Evolutionary conservation across 1,139 yeast genomes (phyloP).

Genomic region (Protomyces gravidus): DNA sequence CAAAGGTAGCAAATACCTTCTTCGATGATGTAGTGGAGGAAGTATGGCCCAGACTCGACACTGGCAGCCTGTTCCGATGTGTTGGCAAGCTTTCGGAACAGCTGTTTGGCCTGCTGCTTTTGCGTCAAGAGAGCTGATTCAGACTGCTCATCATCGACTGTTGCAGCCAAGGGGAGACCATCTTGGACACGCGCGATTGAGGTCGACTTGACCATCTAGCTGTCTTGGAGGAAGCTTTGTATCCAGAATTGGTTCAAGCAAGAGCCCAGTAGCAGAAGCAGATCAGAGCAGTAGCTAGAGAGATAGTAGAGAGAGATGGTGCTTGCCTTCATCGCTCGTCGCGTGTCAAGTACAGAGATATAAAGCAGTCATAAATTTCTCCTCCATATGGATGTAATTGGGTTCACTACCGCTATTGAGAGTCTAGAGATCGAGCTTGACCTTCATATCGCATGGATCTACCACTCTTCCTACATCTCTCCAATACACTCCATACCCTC

Average conservation of each 20-base stretch:
- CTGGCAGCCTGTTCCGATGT: conserved; percentile 83
- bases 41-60: conserved; percentile 68
- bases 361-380: too few relatives aligned
- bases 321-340: too few relatives aligned
- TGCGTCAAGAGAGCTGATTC: conserved; percentile 55
- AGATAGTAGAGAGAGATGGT: background rate
- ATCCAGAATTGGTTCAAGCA: background rate
- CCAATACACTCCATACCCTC: too few relatives aligned
- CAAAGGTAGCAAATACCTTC: conserved; percentile 68
- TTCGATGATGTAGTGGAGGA: conserved; percentile 56
- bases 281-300: background rate
- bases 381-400: too few relatives aligned
- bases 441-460: too few relatives aligned
- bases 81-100: conserved; percentile 71
- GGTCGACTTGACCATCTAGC: conserved; percentile 19
- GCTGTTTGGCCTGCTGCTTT: conserved; percentile 76
- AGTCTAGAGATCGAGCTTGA: too few relatives aligned
- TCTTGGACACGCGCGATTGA: conserved; percentile 24
- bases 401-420: too few relatives aligned
- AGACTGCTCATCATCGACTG: conserved; percentile 72
- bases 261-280: background rate
- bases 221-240: background rate
- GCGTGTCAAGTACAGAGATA: too few relatives aligned
- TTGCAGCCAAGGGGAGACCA: conserved; percentile 86
- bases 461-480: too few relatives aligned